Evolutionary conservation across 441 rosid species (phyloP), one percentile per base, ranked within the genome.

Genomic region (Arabidopsis hybrid): DNA sequence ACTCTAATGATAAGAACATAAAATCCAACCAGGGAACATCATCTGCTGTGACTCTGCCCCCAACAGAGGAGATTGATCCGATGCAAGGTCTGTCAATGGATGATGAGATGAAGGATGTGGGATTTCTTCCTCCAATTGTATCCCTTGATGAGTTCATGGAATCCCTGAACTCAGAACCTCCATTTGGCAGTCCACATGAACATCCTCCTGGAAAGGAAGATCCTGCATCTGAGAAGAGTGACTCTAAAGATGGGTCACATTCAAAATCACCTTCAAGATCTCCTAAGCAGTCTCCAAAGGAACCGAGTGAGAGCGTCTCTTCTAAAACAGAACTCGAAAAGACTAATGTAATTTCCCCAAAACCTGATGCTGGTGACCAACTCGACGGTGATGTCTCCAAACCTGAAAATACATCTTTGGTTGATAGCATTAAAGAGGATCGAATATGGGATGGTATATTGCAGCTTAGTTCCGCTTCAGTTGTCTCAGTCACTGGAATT

Each of bases 121-220:
- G 83, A 29, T 84, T 87, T 85, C 99, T 90, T 84, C 91, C 96
- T 71, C 97, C 98, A 29, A 91, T 95, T 78, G 98, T 90, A 62
- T 91, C 99, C n/a, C 89, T 95, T 58, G 96, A 95, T 65, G 99
- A 95, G 70, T 95, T 95, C 77, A 91, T 95, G 96, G 88, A 91
- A 70, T 92, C 97, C 21, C 85, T 95, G 72, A 80, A 89, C 80
- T 77, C 97, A 5, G 98, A 95, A 71, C 97, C 97, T 16, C 95
- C 98, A 6, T 92, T 92, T 84, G 92, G 83, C 78, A 83, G 82
- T 73, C 82, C 87, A n/a, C 86, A 86, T 4, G 70, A 45, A 39
- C 32, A 40, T 47, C 49, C 49, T 42, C 76, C 67, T 66, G 86
- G 62, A 17, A 81, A 73, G 77, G 65, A 83, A n/a, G 60, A 71